Evolutionary conservation across 1,284 basidiomycete genomes (phyloP).

Genomic region (Ceratobasidium sp.): DNA sequence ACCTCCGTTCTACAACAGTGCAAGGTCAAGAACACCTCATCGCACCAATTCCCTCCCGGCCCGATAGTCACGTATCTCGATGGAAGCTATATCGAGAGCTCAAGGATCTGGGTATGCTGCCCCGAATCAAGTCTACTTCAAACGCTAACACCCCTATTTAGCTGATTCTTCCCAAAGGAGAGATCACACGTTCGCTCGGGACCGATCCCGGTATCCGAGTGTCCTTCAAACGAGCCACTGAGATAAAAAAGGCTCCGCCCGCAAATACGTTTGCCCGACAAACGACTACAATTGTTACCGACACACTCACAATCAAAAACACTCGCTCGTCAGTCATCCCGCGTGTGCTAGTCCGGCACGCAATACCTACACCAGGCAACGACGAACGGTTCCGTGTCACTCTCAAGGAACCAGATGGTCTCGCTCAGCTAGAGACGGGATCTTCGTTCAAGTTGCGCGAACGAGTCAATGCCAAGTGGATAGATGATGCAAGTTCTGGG

Average conservation of each 20-base stretch:
- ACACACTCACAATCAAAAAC: conserved; percentile 58
- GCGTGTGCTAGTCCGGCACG: conserved; percentile 58
- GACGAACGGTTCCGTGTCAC: conserved; percentile 56
- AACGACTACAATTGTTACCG: conserved; percentile 48
- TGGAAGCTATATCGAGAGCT: conserved; percentile 40
- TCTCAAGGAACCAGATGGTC: conserved; percentile 57
- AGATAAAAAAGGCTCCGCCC: background rate
- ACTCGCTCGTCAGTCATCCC: conserved; percentile 56
- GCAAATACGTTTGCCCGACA: conserved; percentile 29
- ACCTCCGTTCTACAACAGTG: conserved; percentile 41
- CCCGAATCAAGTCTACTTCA: background rate
- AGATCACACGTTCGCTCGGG: conserved; percentile 61
- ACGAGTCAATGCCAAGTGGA: conserved; percentile 43
- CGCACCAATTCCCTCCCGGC: conserved; percentile 38
- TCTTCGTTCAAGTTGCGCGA: conserved; percentile 54
- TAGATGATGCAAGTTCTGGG: conserved; percentile 21
- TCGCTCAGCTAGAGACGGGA: conserved; percentile 59
- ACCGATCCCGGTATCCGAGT: conserved; percentile 59
- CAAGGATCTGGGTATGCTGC: conserved; percentile 12
- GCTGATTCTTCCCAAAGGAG: conserved; percentile 40
- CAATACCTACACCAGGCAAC: conserved; percentile 53
- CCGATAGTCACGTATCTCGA: conserved; percentile 41
- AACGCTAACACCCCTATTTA: conserved; percentile 47
- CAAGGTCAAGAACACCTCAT: conserved; percentile 34
- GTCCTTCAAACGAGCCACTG: conserved; percentile 55